These are phyloP conservation scores for Candida nonsorbophila DNA, from an alignment of 805 yeast species.

Conservation along the genomic window DNA sequence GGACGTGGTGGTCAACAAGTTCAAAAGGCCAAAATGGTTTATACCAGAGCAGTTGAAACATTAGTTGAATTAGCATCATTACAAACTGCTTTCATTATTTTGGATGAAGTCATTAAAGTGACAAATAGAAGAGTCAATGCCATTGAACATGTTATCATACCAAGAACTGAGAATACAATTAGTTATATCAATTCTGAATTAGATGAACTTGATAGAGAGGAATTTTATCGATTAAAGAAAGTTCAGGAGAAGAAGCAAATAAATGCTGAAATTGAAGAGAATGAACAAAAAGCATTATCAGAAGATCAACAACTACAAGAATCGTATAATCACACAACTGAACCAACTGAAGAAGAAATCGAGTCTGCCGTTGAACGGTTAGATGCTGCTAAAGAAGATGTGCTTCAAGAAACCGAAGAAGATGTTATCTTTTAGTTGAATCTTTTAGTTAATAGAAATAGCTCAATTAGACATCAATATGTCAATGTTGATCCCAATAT, in stretches of 20 bases:
- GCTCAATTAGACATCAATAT: not conserved
- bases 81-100: conserved; percentile 93
- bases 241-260: conserved; percentile 92
- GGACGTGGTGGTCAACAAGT: conserved; percentile 99
- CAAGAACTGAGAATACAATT: conserved; percentile 95
- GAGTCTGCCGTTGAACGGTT: conserved; percentile 7
- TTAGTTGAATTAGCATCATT: conserved; percentile 91
- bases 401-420: conserved; percentile 35
- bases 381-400: conserved; percentile 2
- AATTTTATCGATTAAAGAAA: conserved; percentile 91
- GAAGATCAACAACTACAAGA: conserved; percentile 3
- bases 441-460: no score
- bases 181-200: conserved; percentile 87
- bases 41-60: conserved; percentile 95
- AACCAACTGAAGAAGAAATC: conserved; percentile 3
- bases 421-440: conserved; percentile 35
- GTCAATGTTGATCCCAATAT: not conserved
- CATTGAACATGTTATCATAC: conserved; percentile 95
- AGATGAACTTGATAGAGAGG: conserved; percentile 97
- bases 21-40: conserved; percentile 87
- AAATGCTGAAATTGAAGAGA: conserved; percentile 58
- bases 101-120: conserved; percentile 96
- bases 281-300: conserved; percentile 10
- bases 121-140: conserved; percentile 98
- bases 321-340: not conserved